These are phyloP conservation scores for Botryotinia convoluta DNA, from an alignment of 2,329 filamentous ascomycete species.

Conservation along the genomic window DNA sequence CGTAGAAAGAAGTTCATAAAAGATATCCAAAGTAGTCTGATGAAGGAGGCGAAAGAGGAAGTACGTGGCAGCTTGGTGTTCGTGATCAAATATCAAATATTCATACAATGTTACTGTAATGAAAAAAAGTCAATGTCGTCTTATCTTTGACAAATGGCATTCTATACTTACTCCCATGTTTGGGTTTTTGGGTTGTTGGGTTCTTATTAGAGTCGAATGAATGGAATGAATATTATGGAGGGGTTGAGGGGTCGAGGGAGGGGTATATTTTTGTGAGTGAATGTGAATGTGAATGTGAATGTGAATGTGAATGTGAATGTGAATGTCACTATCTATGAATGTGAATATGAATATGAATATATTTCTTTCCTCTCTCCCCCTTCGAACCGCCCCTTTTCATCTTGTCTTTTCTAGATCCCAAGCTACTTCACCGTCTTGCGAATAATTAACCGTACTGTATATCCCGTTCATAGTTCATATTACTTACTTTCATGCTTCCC, in stretches of 20 bases:
- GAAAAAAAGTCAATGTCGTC: background rate
- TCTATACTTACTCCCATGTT: background rate
- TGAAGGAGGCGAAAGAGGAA: background rate
- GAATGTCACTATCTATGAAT: background rate
- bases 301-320: background rate
- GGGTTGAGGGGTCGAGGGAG: background rate
- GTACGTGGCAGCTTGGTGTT: constrained; percentile 14
- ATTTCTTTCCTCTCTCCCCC: background rate
- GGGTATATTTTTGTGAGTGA: background rate
- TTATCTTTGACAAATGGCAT: constrained; percentile 5
- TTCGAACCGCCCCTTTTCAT: background rate
- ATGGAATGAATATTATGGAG: background rate
- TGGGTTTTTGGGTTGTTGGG: background rate
- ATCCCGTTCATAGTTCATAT: background rate
- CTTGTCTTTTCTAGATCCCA: background rate
- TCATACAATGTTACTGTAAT: background rate
- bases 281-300: background rate
- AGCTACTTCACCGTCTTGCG: background rate
- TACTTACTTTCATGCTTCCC: background rate
- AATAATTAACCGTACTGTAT: background rate
- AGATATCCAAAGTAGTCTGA: background rate
- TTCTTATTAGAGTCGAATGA: background rate
- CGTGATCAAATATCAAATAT: background rate
- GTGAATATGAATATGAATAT: background rate
- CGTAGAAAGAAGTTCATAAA: background rate